phyloP scores from a whole-genome alignment of 202 grass and related monocot genomes.

The Zoysia matrella region DNA sequence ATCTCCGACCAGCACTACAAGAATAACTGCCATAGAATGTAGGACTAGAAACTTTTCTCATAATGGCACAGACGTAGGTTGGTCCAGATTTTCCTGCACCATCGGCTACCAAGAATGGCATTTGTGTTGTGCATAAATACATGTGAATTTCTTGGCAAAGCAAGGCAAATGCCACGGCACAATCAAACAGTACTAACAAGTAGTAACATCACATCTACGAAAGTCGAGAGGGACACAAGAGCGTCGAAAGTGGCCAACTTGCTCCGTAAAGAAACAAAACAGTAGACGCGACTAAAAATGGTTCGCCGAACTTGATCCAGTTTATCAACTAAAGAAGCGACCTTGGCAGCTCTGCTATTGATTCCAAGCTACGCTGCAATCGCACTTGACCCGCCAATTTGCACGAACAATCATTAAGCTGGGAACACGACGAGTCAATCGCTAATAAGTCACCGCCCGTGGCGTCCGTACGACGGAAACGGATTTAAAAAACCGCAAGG shows the following conservation, averaged over 20 bases:
- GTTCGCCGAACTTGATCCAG: slow-evolving; percentile 2
- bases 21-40: background rate
- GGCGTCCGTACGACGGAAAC: slow-evolving; percentile 32
- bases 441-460: background rate
- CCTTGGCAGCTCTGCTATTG: background rate
- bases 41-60: background rate
- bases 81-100: slow-evolving; percentile 12
- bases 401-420: background rate
- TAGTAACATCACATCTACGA: background rate
- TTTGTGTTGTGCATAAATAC: background rate
- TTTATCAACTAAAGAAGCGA: background rate
- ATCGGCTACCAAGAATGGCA: slow-evolving; percentile 3
- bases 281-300: slow-evolving; percentile 3
- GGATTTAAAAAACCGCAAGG: background rate
- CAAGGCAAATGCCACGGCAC: background rate
- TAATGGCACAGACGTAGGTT: slow-evolving; percentile 17
- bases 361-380: background rate
- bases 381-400: background rate
- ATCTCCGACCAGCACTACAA: background rate
- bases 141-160: background rate
- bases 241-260: slow-evolving; percentile 8
- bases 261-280: slow-evolving; percentile 10
- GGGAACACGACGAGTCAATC: slow-evolving; percentile 23
- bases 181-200: background rate
- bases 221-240: background rate